Evolutionary conservation across 2,329 filamentous ascomycete species (phyloP).

Genomic region (Byssoonygena ceratinophila): DNA sequence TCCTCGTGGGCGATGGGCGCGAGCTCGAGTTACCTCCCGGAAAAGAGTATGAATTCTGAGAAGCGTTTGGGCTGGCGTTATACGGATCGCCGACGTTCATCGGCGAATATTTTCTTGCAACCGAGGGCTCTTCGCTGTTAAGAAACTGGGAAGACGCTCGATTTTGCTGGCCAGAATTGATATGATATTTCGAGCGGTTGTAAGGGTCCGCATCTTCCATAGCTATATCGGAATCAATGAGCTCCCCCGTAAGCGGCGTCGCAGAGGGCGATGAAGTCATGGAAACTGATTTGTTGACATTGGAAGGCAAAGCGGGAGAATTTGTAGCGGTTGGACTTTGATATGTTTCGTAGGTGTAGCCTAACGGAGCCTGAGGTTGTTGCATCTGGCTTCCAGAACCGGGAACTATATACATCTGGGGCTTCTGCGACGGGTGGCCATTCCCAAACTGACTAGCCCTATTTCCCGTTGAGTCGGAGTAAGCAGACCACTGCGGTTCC

Average conservation of each 20-base stretch:
- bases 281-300: constrained; percentile 41
- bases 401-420: constrained; percentile 38
- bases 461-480: constrained; percentile 51
- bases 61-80: constrained; percentile 50
- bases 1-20: constrained; percentile 71
- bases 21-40: constrained; percentile 41
- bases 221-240: constrained; percentile 60
- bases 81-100: constrained; percentile 88
- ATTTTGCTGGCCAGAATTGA: constrained; percentile 63
- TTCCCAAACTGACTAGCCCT: constrained; percentile 56
- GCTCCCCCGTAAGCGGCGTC: constrained; percentile 53
- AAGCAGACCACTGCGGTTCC: constrained; percentile 57
- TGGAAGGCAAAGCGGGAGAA: constrained; percentile 26
- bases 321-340: constrained; percentile 36
- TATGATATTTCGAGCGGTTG: constrained; percentile 73
- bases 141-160: constrained; percentile 64
- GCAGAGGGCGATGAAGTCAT: constrained; percentile 50
- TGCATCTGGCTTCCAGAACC: constrained; percentile 28
- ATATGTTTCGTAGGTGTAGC: constrained; percentile 60
- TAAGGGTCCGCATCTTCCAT: constrained; percentile 91
- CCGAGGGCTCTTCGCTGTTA: constrained; percentile 64
- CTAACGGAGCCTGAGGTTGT: constrained; percentile 44
- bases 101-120: constrained; percentile 85
- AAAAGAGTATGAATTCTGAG: constrained; percentile 43
- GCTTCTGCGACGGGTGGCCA: constrained; percentile 40